phyloP scores from a whole-genome alignment of 23 red algal genomes.

The Gracilaria caudata region DNA sequence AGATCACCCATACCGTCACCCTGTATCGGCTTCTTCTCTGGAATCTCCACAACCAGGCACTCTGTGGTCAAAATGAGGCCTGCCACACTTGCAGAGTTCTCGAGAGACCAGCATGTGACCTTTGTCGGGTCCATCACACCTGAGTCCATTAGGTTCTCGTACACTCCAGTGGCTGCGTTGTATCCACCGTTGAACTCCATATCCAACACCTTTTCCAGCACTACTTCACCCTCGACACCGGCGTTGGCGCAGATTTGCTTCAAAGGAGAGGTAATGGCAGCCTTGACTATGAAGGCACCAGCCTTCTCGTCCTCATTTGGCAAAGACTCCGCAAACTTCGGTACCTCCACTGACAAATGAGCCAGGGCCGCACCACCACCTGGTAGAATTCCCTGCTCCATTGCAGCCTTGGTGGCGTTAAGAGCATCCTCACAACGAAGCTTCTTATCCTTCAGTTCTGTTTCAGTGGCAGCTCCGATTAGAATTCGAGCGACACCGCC shows the following conservation, averaged over 20 bases:
- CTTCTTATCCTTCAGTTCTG: slow-evolving; percentile 99
- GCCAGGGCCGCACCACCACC: slow-evolving; percentile 87
- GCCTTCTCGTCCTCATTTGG: slow-evolving; percentile 86
- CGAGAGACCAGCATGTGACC: slow-evolving; percentile 88
- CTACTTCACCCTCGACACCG: slow-evolving; percentile 89
- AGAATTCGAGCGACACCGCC: slow-evolving; percentile 97
- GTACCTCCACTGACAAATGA: slow-evolving; percentile 51
- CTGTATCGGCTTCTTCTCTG: slow-evolving; percentile 76
- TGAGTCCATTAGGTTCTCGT: slow-evolving; percentile 78
- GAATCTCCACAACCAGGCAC: slow-evolving; percentile 96
- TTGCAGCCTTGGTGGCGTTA: slow-evolving; percentile 91
- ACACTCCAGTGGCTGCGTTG: slow-evolving; percentile 90
- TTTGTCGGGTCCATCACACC: slow-evolving; percentile 97
- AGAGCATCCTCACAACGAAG: slow-evolving; percentile 97
- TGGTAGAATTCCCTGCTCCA: slow-evolving; percentile 96
- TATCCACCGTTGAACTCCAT: slow-evolving; percentile 82
- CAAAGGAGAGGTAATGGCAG: slow-evolving; percentile 87
- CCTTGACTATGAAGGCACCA: slow-evolving; percentile 79
- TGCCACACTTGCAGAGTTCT: slow-evolving; percentile 89
- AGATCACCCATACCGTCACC: slow-evolving; percentile 91
- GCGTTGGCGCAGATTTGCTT: slow-evolving; percentile 94
- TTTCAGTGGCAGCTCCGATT: slow-evolving; percentile 98
- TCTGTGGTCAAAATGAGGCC: slow-evolving; percentile 94
- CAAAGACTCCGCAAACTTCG: slow-evolving; percentile 67
- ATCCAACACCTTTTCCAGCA: slow-evolving; percentile 82